phyloP scores from a whole-genome alignment of 2,329 filamentous ascomycete genomes.

The Penicillium sp. region DNA sequence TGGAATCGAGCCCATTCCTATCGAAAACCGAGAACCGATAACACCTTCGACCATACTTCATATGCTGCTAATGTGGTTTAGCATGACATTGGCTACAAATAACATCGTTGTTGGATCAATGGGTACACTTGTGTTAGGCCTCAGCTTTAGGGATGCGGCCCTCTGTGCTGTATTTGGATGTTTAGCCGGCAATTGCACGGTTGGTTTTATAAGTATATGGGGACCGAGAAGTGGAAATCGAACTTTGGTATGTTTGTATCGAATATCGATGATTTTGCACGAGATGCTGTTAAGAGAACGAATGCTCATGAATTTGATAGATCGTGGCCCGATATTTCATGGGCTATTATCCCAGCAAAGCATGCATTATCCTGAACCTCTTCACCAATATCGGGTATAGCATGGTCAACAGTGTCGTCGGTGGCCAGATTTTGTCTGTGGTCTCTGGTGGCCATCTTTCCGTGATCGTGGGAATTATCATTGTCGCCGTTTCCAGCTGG shows the following conservation, averaged over 20 bases:
- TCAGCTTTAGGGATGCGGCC: constrained; percentile 43
- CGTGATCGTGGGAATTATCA: constrained; percentile 40
- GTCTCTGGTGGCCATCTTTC: constrained; percentile 39
- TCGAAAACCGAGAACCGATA: constrained; percentile 28
- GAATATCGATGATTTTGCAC: not conserved
- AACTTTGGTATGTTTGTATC: constrained; percentile 36
- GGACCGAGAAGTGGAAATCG: constrained; percentile 43
- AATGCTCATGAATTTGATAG: constrained; percentile 23
- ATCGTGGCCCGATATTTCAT: constrained; percentile 44
- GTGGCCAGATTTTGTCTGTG: constrained; percentile 45
- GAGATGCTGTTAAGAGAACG: not conserved
- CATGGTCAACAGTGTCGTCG: constrained; percentile 45
- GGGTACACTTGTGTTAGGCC: constrained; percentile 39
- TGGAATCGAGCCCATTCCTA: constrained; percentile 29
- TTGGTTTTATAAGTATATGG: constrained; percentile 45
- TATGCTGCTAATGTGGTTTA: constrained; percentile 40
- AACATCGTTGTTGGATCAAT: constrained; percentile 45
- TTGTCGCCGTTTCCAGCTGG: constrained; percentile 37
- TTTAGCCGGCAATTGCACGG: constrained; percentile 32
- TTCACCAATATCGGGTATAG: constrained; percentile 45
- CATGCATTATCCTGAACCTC: constrained; percentile 42
- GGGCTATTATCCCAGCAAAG: constrained; percentile 45
- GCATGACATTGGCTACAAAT: constrained; percentile 41
- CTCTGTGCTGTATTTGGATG: constrained; percentile 40
- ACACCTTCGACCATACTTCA: constrained; percentile 28